Conservation (phyloP, 2,329 filamentous ascomycete genomes). For the Tolypocladium cylindrosporum region DNA sequence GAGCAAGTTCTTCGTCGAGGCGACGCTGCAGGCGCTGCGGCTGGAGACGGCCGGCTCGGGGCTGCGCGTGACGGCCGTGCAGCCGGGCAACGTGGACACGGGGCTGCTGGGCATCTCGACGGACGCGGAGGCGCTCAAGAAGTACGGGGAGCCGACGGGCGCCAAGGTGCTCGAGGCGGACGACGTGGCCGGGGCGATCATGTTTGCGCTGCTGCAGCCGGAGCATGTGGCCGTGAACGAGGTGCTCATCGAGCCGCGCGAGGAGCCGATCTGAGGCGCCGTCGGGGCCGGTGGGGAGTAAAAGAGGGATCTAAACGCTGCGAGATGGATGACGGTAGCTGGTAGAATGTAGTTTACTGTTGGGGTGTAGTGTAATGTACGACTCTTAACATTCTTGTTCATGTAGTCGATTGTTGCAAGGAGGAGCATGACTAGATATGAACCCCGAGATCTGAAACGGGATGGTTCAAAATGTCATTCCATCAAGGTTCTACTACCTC, state of each 20-base stretch:
- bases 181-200: constrained; percentile 63
- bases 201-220: constrained; percentile 66
- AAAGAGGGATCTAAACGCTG: no score
- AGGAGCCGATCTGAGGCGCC: constrained; percentile 42
- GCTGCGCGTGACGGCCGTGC: constrained; percentile 62
- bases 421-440: no score
- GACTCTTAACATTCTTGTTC: background rate
- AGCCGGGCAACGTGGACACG: constrained; percentile 69
- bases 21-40: constrained; percentile 63
- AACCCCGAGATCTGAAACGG: no score
- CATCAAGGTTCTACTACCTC: no score
- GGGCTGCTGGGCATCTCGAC: constrained; percentile 67
- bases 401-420: background rate
- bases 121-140: constrained; percentile 66
- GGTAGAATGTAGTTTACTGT: no score
- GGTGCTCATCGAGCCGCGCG: constrained; percentile 66
- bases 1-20: constrained; percentile 79
- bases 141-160: constrained; percentile 65
- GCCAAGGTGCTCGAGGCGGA: constrained; percentile 65
- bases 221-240: constrained; percentile 72
- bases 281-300: no score
- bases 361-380: no score
- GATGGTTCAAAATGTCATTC: no score
- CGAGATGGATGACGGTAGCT: no score
- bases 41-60: constrained; percentile 68